phyloP scores from a whole-genome alignment of 257 asterid species.

The Solanum pinnatisectum region DNA sequence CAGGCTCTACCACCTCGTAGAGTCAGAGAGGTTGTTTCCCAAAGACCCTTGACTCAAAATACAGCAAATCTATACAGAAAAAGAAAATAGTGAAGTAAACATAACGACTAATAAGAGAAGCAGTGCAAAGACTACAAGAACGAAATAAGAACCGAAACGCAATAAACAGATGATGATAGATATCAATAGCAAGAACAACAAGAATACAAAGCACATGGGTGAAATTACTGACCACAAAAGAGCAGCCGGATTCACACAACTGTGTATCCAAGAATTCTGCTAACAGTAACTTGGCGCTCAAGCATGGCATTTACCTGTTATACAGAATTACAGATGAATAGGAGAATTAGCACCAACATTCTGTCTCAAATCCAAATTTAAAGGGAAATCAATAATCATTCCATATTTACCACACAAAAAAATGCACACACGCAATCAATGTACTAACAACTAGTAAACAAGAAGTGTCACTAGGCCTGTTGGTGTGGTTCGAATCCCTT shows the following conservation, averaged over 20 bases:
- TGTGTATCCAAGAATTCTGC: conserved; percentile 62
- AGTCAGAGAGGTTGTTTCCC: too few species aligned
- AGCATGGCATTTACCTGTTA: conserved; percentile 49
- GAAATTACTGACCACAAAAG: conserved; percentile 45
- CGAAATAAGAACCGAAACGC: too few species aligned
- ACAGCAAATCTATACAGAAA: too few species aligned
- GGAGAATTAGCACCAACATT: background rate
- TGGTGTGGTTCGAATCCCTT: background rate
- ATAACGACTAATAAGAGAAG: too few species aligned
- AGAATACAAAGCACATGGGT: background rate
- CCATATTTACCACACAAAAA: background rate
- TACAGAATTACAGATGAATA: background rate
- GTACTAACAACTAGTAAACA: too few species aligned
- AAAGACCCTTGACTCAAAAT: too few species aligned
- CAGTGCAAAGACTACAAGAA: too few species aligned
- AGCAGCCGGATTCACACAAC: conserved; percentile 28
- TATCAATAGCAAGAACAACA: background rate
- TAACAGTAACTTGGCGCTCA: conserved; percentile 51
- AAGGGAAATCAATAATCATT: background rate
- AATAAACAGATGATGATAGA: background rate
- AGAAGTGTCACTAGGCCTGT: background rate
- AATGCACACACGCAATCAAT: too few species aligned
- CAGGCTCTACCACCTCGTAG: too few species aligned
- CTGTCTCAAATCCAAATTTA: background rate
- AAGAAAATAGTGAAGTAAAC: too few species aligned